phyloP scores from a whole-genome alignment of 352 stramenopile species.

The Pythium myriotylum region DNA sequence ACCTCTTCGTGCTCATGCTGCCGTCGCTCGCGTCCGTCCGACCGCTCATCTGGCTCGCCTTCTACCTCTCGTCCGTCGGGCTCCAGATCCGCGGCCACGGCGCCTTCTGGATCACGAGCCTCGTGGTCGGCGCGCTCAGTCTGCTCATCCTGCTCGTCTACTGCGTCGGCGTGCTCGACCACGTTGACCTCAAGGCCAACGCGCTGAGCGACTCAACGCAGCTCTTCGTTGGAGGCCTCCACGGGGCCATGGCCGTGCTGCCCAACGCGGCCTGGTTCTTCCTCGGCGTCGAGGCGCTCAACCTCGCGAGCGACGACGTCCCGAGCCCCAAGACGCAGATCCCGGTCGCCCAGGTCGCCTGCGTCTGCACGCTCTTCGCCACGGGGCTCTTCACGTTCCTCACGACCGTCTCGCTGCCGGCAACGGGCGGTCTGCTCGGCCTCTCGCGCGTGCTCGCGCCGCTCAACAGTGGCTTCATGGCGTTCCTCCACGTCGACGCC shows the following conservation, averaged over 20 bases:
- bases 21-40: conserved; percentile 1
- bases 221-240: background rate
- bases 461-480: background rate
- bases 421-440: background rate
- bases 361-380: background rate
- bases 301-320: conserved; percentile 20
- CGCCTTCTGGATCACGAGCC: conserved; percentile 12
- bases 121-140: conserved; percentile 17
- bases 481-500: background rate
- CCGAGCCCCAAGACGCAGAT: conserved; percentile 1
- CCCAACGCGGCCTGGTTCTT: conserved; percentile 23
- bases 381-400: conserved; percentile 9
- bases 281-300: conserved; percentile 21
- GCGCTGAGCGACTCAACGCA: no score
- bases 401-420: conserved; percentile 1
- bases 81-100: conserved; percentile 19
- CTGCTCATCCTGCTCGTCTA: no score
- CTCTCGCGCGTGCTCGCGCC: background rate
- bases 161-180: no score
- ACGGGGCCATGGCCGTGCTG: background rate
- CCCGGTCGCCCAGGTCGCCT: conserved; percentile 11
- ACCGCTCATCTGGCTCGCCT: conserved; percentile 9
- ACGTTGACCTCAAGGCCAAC: no score
- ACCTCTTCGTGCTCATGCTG: conserved; percentile 8
- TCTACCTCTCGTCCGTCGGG: conserved; percentile 10